Evolutionary conservation across 495 filamentous ascomycete species (phyloP).

Genomic region (Zalerion maritima): DNA sequence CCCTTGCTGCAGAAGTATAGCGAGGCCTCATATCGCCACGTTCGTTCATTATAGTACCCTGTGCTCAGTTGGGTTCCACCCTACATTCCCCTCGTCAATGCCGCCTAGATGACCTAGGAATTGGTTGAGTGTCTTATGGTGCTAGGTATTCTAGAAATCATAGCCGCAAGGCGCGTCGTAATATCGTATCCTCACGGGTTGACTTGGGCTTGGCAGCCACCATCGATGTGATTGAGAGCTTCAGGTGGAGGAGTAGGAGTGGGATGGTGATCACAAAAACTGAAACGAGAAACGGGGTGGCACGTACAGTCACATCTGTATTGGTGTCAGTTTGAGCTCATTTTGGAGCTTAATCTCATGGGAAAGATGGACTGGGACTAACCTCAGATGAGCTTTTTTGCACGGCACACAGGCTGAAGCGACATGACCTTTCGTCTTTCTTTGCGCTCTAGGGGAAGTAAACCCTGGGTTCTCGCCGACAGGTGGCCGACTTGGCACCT

Average conservation of each 20-base stretch:
- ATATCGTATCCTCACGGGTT: no score
- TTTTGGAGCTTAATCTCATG: conserved; percentile 5
- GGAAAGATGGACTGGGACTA: conserved; percentile 14
- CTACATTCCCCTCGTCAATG: conserved; percentile 13
- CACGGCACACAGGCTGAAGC: conserved; percentile 95
- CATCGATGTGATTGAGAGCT: no score
- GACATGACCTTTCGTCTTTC: conserved; percentile 88
- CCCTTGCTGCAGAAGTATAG: no score
- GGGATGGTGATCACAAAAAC: no score
- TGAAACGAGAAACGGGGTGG: not conserved
- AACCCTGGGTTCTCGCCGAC: conserved; percentile 22
- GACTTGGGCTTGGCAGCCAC: no score
- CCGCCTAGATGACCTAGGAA: conserved; percentile 17
- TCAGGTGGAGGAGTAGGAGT: no score
- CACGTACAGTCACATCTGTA: conserved; percentile 38
- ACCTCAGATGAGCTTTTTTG: conserved; percentile 82
- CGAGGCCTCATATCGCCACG: no score
- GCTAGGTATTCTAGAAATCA: conserved; percentile 15
- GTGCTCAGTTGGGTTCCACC: no score
- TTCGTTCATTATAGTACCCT: no score
- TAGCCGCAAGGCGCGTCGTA: conserved; percentile 12
- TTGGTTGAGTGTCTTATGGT: conserved; percentile 16
- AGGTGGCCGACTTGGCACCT: conserved; percentile 17
- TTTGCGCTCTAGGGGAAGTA: conserved; percentile 47
- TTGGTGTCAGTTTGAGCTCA: conserved; percentile 10